phyloP scores from a whole-genome alignment of 495 filamentous ascomycete genomes.

The Neurospora africana region DNA sequence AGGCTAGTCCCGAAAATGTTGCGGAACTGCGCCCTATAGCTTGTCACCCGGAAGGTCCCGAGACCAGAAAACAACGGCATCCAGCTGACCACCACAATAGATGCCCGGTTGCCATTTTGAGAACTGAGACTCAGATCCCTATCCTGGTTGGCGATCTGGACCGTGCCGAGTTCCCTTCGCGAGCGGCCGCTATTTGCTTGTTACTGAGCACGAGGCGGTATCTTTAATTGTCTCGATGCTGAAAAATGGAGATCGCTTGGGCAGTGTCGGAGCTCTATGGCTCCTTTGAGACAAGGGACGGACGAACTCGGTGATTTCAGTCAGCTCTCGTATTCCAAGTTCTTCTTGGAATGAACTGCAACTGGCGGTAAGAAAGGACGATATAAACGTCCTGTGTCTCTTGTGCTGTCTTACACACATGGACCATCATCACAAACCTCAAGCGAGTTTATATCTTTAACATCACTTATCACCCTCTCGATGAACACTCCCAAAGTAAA shows the following conservation, averaged over 20 bases:
- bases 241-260: background rate
- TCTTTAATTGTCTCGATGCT: background rate
- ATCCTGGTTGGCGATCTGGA: background rate
- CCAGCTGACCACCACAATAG: constrained; percentile 8
- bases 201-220: background rate
- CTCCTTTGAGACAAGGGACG: background rate
- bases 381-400: constrained; percentile 2
- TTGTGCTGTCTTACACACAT: background rate
- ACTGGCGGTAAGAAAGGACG: background rate
- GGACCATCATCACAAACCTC: background rate
- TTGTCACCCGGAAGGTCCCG: constrained; percentile 13
- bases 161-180: background rate
- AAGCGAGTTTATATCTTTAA: background rate
- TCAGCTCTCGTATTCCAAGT: background rate
- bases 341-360: background rate
- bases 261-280: background rate
- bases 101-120: background rate
- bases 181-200: background rate
- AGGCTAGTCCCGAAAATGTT: background rate
- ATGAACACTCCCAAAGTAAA: constrained; percentile 22
- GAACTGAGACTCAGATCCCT: background rate
- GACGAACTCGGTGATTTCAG: background rate
- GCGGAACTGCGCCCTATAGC: background rate
- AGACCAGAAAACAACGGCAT: background rate
- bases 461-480: background rate